A percentile compares a stretch with the other conserved stretches of the same genome.
Conservation (phyloP, 164 flowering plant species). For the Platanus orientalis region DNA sequence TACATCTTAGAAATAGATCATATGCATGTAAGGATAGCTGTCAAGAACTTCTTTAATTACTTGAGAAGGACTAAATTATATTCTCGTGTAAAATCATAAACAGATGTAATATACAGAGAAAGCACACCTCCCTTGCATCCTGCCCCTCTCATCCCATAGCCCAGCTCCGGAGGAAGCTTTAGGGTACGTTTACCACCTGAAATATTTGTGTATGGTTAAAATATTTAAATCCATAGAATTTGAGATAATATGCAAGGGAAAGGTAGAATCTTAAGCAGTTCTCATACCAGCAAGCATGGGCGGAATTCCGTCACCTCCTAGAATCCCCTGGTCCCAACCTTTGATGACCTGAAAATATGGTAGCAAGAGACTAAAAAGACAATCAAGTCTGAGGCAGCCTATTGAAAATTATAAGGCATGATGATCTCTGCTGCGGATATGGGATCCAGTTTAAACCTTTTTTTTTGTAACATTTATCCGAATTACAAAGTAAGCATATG, state of each 20-base stretch:
- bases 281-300: constrained; percentile 82
- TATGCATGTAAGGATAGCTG: no score
- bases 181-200: constrained; percentile 75
- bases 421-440: neutral
- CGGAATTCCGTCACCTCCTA: constrained; percentile 83
- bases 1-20: neutral
- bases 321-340: constrained; percentile 93
- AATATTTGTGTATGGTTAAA: neutral
- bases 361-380: neutral
- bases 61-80: no score
- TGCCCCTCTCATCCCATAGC: constrained; percentile 82
- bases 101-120: neutral
- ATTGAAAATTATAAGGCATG: neutral
- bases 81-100: no score
- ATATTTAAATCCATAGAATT: neutral
- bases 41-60: no score
- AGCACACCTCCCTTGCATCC: constrained; percentile 87
- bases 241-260: neutral
- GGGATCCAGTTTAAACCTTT: no score
- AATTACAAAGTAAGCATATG: no score
- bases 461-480: no score
- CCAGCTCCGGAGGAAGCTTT: constrained; percentile 82
- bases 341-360: constrained; percentile 56
- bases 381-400: neutral
- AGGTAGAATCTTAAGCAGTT: neutral